phyloP scores from a whole-genome alignment of 2,329 filamentous ascomycete genomes.

The Rhynchosporium graminicola region DNA sequence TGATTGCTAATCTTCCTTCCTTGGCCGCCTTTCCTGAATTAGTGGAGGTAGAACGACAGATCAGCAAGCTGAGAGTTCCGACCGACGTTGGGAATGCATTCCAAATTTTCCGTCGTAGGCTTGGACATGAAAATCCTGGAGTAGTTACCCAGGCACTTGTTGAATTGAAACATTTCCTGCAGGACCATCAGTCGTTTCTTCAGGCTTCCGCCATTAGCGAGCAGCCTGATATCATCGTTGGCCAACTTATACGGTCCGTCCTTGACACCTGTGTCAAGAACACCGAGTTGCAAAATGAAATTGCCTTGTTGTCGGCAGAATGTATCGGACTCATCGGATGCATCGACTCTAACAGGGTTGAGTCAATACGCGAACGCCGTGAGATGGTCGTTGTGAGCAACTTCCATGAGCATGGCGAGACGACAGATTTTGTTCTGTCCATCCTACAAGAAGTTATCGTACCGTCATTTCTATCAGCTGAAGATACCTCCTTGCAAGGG shows the following conservation, averaged over 20 bases:
- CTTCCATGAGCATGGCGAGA: constrained; percentile 76
- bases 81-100: constrained; percentile 69
- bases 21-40: constrained; percentile 71
- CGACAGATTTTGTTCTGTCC: constrained; percentile 81
- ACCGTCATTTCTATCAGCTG: constrained; percentile 86
- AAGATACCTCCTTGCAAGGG: constrained; percentile 83
- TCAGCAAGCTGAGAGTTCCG: constrained; percentile 64
- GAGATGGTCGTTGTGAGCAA: constrained; percentile 88
- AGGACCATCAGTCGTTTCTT: constrained; percentile 72
- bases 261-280: constrained; percentile 86
- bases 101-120: constrained; percentile 69
- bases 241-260: constrained; percentile 71
- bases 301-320: constrained; percentile 73
- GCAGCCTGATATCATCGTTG: constrained; percentile 75
- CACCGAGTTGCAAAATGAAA: constrained; percentile 64
- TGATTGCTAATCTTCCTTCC: constrained; percentile 76
- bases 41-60: constrained; percentile 63
- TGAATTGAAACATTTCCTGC: constrained; percentile 75
- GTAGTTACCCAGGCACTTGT: constrained; percentile 80
- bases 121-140: constrained; percentile 79
- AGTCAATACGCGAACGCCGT: constrained; percentile 73
- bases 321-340: constrained; percentile 89
- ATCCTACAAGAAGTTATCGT: constrained; percentile 86
- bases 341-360: constrained; percentile 86
- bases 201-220: constrained; percentile 80